These are phyloP conservation scores for Camellia granthamiana DNA, from an alignment of 148 eudicot species.

Conservation along the genomic window DNA sequence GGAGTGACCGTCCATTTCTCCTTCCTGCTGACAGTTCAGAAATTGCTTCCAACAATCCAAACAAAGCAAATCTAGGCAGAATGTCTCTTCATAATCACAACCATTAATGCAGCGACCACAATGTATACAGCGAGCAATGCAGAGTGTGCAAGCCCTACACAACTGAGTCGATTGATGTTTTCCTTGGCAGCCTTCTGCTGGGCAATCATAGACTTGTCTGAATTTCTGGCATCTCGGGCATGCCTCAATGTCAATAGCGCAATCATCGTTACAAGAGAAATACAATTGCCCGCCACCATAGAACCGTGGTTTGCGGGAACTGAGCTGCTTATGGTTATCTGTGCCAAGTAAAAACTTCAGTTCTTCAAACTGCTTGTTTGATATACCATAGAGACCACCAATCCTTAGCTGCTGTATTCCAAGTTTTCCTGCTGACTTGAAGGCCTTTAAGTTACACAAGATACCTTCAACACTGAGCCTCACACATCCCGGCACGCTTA, in stretches of 20 bases:
- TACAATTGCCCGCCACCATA: slow-evolving; percentile 25
- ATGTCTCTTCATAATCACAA: slow-evolving; percentile 36
- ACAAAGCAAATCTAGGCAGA: slow-evolving; percentile 32
- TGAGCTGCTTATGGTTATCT: slow-evolving; percentile 17
- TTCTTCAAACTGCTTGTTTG: slow-evolving; percentile 33
- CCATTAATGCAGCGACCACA: slow-evolving; percentile 46
- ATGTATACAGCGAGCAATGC: slow-evolving; percentile 42
- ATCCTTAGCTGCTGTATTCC: slow-evolving; percentile 37
- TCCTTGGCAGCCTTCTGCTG: slow-evolving; percentile 31
- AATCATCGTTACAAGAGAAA: slow-evolving; percentile 45
- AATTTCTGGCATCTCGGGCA: slow-evolving; percentile 41
- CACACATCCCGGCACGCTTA: slow-evolving; percentile 39
- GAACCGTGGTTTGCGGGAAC: slow-evolving; percentile 32
- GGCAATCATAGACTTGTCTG: slow-evolving; percentile 46
- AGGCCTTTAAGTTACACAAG: slow-evolving; percentile 28
- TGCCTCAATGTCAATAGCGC: slow-evolving; percentile 44
- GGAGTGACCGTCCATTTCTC: not conserved
- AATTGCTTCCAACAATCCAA: slow-evolving; percentile 28
- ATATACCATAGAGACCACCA: slow-evolving; percentile 31
- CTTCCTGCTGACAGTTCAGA: slow-evolving; percentile 1
- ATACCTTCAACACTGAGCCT: slow-evolving; percentile 32
- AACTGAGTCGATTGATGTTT: slow-evolving; percentile 16
- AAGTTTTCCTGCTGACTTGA: slow-evolving; percentile 25
- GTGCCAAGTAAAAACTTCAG: slow-evolving; percentile 29
- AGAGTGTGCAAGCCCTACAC: slow-evolving; percentile 40